A percentile compares a stretch with the other conserved stretches of the same genome.
phyloP scores from a whole-genome alignment of 2,329 filamentous ascomycete species.

The Escovopsis weberi region DNA sequence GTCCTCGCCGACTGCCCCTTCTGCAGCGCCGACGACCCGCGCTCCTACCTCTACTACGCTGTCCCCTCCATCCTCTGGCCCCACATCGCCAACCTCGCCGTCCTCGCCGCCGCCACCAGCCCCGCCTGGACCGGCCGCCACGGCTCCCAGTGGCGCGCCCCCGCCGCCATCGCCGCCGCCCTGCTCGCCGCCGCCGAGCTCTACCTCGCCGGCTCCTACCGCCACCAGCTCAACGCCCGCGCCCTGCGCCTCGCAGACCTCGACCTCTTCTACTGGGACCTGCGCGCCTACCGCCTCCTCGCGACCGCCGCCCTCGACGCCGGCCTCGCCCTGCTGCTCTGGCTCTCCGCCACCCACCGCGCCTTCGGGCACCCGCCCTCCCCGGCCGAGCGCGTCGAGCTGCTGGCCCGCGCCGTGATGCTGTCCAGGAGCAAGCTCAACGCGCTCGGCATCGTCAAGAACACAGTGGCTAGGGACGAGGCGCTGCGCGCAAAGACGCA shows the following conservation, averaged over 20 bases:
- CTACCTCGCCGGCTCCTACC: constrained; percentile 50
- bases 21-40: constrained; percentile 56
- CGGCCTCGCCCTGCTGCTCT: constrained; percentile 50
- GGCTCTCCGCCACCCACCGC: constrained; percentile 64
- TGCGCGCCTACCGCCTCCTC: constrained; percentile 47
- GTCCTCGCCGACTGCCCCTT: constrained; percentile 67
- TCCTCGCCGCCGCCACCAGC: constrained; percentile 62
- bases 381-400: constrained; percentile 52
- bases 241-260: constrained; percentile 48
- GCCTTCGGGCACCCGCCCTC: constrained; percentile 52
- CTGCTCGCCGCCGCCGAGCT: constrained; percentile 48
- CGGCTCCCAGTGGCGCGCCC: constrained; percentile 52
- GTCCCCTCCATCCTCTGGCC: constrained; percentile 57
- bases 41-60: constrained; percentile 66
- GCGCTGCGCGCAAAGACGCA: constrained; percentile 50
- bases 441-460: constrained; percentile 62
- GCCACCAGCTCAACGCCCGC: constrained; percentile 47
- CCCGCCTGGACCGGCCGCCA: constrained; percentile 47
- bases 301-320: constrained; percentile 51
- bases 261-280: constrained; percentile 58
- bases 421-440: constrained; percentile 50
- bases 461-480: constrained; percentile 62
- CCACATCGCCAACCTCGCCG: constrained; percentile 65
- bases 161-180: constrained; percentile 49
- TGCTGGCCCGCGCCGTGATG: constrained; percentile 40